Conservation (phyloP, 1,284 basidiomycete genomes). For the Anthracocystis panici-leucophaei region DNA sequence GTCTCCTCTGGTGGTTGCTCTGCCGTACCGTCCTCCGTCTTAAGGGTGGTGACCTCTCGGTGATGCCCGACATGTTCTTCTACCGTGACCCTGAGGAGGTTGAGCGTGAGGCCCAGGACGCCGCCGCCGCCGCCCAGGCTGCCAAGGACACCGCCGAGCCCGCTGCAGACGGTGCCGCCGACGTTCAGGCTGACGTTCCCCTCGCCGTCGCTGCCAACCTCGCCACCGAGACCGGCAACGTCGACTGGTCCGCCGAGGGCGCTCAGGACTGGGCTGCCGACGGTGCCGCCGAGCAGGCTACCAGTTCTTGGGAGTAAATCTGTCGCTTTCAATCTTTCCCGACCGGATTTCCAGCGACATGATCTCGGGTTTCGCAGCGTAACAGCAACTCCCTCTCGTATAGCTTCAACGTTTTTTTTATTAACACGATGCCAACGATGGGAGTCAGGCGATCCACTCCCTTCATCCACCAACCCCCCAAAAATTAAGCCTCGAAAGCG, state of each 20-base stretch:
- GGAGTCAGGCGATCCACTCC: neutral
- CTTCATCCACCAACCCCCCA: conserved; percentile 1
- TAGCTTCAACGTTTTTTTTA: neutral
- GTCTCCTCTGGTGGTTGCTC: conserved; percentile 98
- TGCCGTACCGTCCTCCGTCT: conserved; percentile 97
- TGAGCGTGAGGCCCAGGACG: conserved; percentile 94
- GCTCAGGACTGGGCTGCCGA: conserved; percentile 70
- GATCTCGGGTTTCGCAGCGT: neutral
- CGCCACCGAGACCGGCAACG: conserved; percentile 70
- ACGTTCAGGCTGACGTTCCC: conserved; percentile 74
- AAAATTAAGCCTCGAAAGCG: conserved; percentile 53
- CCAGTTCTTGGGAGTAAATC: conserved; percentile 54
- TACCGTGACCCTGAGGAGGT: conserved; percentile 99
- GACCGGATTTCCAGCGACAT: neutral
- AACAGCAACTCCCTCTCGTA: neutral
- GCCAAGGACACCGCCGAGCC: conserved; percentile 61
- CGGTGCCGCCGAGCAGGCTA: conserved; percentile 47
- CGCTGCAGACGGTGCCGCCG: conserved; percentile 74
- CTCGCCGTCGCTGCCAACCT: conserved; percentile 58
- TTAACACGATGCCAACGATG: neutral
- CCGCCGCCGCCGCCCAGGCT: conserved; percentile 72
- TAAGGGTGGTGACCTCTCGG: conserved; percentile 92
- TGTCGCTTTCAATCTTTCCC: neutral
- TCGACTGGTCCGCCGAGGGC: conserved; percentile 82
- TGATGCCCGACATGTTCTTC: conserved; percentile 99